Percentiles rank a stretch among this genome's conserved stretches.
Conservation (phyloP, 257 asterid species). For the Przewalskia tangutica region DNA sequence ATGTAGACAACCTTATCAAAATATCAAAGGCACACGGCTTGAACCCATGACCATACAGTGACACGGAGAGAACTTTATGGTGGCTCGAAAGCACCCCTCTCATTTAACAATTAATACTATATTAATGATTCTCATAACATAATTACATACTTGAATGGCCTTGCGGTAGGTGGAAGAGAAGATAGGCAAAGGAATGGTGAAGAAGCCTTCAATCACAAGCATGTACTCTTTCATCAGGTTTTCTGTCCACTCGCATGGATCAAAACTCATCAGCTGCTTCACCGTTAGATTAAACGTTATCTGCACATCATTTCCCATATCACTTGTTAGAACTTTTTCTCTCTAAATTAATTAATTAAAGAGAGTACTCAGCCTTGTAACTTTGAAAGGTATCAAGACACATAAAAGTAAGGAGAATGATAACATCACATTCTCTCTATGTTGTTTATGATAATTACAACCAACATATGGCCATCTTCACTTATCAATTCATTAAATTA, state of each 20-base stretch:
- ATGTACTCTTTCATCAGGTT: constrained; percentile 94
- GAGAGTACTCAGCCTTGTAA: neutral
- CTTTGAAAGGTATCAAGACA: constrained; percentile 19
- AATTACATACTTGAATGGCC: constrained; percentile 59
- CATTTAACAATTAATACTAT: no score
- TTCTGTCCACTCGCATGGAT: constrained; percentile 98
- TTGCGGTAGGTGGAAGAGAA: constrained; percentile 81
- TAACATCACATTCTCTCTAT: constrained; percentile 29
- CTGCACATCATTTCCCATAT: constrained; percentile 30
- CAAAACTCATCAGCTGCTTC: constrained; percentile 95
- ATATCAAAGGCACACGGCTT: no score
- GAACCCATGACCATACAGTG: no score
- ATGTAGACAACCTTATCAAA: no score
- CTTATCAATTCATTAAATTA: neutral
- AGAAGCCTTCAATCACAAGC: constrained; percentile 97
- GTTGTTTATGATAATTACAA: constrained; percentile 32
- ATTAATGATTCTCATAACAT: neutral
- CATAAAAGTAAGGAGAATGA: constrained; percentile 42
- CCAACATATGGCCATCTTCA: neutral
- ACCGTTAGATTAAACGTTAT: constrained; percentile 84
- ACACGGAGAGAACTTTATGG: no score
- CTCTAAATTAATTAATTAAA: neutral
- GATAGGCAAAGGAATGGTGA: constrained; percentile 69
- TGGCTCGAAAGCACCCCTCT: no score
- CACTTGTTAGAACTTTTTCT: neutral